phyloP scores from a whole-genome alignment of 208 protist genomes.

The Phytomonas sp. region DNA sequence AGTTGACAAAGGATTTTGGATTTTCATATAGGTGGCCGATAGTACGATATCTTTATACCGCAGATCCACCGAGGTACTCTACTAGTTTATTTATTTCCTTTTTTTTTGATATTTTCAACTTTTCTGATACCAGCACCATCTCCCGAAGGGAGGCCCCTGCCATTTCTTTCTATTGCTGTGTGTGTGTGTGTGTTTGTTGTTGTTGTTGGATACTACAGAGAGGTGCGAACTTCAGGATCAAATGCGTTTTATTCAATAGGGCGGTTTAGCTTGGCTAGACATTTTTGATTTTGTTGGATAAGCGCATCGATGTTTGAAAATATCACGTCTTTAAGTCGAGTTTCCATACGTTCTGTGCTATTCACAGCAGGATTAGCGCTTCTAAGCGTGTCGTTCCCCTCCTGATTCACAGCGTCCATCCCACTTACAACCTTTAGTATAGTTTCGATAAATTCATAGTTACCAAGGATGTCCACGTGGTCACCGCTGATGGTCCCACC shows the following conservation, averaged over 20 bases:
- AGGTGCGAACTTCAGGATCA: not conserved
- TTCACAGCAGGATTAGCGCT: not conserved
- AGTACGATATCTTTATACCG: not conserved
- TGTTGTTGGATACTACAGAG: not conserved
- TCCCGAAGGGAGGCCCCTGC: not conserved
- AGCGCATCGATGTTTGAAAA: not conserved
- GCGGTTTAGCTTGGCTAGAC: not conserved
- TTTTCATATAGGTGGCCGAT: not conserved
- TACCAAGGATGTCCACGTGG: conserved; percentile 88
- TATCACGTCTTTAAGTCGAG: not conserved
- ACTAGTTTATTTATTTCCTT: not conserved
- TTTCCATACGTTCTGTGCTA: not conserved
- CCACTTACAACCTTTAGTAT: conserved; percentile 70
- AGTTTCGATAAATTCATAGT: conserved; percentile 69
- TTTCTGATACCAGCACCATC: not conserved
- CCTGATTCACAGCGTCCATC: conserved; percentile 21
- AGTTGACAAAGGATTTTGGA: not conserved
- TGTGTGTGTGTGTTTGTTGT: not conserved
- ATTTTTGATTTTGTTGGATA: not conserved
- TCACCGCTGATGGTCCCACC: conserved; percentile 52
- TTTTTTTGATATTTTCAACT: not conserved
- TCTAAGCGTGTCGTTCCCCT: not conserved
- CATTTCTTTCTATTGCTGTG: not conserved
- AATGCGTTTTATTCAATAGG: not conserved
- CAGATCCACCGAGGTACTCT: not conserved